These are phyloP conservation scores for Alternaria sp. DNA, from an alignment of 2,329 filamentous ascomycete genomes.

Conservation along the genomic window DNA sequence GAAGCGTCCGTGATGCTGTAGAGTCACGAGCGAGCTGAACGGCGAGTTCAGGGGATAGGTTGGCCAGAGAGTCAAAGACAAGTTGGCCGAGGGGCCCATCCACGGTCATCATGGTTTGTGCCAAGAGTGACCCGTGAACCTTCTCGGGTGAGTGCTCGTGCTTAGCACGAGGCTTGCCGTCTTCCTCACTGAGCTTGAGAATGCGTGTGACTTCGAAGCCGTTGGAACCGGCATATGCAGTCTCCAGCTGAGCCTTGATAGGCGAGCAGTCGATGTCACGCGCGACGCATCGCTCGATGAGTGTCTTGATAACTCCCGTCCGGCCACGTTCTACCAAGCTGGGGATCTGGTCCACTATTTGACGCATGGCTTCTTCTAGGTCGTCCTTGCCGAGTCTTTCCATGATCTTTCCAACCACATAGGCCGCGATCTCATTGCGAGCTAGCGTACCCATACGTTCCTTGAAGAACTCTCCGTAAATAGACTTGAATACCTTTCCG, in stretches of 20 bases:
- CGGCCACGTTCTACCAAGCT: slow-evolving; percentile 76
- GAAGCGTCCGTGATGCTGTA: slow-evolving; percentile 66
- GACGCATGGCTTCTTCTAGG: slow-evolving; percentile 72
- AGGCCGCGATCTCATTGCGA: slow-evolving; percentile 88
- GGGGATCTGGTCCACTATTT: slow-evolving; percentile 75
- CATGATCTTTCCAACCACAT: slow-evolving; percentile 82
- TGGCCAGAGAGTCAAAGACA: slow-evolving; percentile 67
- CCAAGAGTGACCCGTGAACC: slow-evolving; percentile 82
- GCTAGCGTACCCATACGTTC: slow-evolving; percentile 80
- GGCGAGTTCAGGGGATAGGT: slow-evolving; percentile 57
- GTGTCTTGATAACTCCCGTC: slow-evolving; percentile 77
- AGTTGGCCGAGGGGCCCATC: slow-evolving; percentile 72
- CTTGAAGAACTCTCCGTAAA: slow-evolving; percentile 81
- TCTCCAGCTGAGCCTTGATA: slow-evolving; percentile 64
- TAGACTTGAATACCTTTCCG: slow-evolving; percentile 86
- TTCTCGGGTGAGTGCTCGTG: slow-evolving; percentile 56
- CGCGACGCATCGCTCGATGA: slow-evolving; percentile 82
- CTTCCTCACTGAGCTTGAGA: slow-evolving; percentile 61
- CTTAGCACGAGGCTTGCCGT: slow-evolving; percentile 40
- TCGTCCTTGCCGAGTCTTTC: slow-evolving; percentile 88
- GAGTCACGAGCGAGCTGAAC: slow-evolving; percentile 70
- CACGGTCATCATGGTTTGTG: slow-evolving; percentile 77
- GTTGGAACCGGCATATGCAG: slow-evolving; percentile 60
- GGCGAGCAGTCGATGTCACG: slow-evolving; percentile 65
- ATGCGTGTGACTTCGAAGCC: slow-evolving; percentile 64